phyloP scores from a whole-genome alignment of 2,329 filamentous ascomycete species.

The Exophiala aquamarina region DNA sequence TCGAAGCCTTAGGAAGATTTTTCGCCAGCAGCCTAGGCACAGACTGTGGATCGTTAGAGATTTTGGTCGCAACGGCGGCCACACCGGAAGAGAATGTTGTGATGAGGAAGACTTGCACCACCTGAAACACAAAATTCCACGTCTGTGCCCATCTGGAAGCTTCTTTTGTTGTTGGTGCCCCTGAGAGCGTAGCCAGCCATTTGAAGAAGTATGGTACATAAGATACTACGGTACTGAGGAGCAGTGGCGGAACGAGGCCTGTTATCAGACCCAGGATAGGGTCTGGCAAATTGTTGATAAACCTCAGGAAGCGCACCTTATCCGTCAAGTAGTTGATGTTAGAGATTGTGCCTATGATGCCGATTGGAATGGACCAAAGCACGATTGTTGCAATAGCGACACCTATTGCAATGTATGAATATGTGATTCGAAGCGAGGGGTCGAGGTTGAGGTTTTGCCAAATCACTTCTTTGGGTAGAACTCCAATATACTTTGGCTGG shows the following conservation, averaged over 20 bases:
- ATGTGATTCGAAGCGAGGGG: constrained; percentile 59
- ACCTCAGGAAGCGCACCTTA: constrained; percentile 63
- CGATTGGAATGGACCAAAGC: constrained; percentile 80
- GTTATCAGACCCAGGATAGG: constrained; percentile 75
- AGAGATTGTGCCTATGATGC: constrained; percentile 80
- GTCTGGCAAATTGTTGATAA: constrained; percentile 69
- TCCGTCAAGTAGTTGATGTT: constrained; percentile 70
- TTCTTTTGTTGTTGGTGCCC: constrained; percentile 74
- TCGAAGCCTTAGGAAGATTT: constrained; percentile 81
- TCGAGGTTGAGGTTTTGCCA: constrained; percentile 80
- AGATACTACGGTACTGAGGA: constrained; percentile 76
- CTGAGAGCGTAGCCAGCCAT: constrained; percentile 75
- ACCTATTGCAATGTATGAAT: constrained; percentile 69
- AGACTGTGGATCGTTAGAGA: constrained; percentile 63
- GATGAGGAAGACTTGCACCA: constrained; percentile 88
- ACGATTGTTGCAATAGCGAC: constrained; percentile 71
- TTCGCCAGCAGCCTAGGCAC: constrained; percentile 67
- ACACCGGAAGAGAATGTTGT: constrained; percentile 75
- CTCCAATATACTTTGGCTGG: constrained; percentile 78
- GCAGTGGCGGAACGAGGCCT: constrained; percentile 77
- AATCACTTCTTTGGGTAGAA: constrained; percentile 80
- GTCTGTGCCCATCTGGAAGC: constrained; percentile 89
- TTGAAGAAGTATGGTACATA: constrained; percentile 85
- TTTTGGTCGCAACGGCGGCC: constrained; percentile 65
- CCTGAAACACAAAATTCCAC: constrained; percentile 71